Conservation (phyloP, 2,329 filamentous ascomycete species). For the Fusarium marasasianum region DNA sequence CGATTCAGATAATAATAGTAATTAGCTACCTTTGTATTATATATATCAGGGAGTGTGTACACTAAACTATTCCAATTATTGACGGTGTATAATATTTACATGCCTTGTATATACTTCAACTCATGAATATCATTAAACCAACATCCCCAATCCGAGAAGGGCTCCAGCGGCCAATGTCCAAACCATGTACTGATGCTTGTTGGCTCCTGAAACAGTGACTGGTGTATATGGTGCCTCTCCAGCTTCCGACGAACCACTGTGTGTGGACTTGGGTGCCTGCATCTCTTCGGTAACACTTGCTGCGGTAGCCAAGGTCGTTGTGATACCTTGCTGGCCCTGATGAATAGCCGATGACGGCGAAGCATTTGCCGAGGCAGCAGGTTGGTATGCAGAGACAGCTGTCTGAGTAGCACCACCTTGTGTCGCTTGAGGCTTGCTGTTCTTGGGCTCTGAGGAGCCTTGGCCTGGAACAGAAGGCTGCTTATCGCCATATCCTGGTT, state of each 20-base stretch:
- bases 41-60: rapidly evolving
- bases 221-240: background rate
- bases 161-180: background rate
- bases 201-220: background rate
- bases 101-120: rapidly evolving
- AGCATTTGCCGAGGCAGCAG: background rate
- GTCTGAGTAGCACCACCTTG: background rate
- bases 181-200: background rate
- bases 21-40: background rate
- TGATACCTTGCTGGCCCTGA: background rate
- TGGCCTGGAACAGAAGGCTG: background rate
- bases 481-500: background rate
- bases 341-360: background rate
- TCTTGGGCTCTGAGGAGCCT: background rate
- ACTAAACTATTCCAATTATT: background rate
- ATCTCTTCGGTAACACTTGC: background rate
- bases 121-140: background rate
- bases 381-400: background rate
- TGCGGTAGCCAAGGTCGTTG: background rate
- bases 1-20: background rate
- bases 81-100: background rate
- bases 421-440: background rate
- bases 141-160: background rate
- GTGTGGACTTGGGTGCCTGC: background rate
- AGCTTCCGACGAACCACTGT: background rate